Evolutionary conservation across 768 basidiomycete species (phyloP).

Genomic region (Lenzites betulinus): DNA sequence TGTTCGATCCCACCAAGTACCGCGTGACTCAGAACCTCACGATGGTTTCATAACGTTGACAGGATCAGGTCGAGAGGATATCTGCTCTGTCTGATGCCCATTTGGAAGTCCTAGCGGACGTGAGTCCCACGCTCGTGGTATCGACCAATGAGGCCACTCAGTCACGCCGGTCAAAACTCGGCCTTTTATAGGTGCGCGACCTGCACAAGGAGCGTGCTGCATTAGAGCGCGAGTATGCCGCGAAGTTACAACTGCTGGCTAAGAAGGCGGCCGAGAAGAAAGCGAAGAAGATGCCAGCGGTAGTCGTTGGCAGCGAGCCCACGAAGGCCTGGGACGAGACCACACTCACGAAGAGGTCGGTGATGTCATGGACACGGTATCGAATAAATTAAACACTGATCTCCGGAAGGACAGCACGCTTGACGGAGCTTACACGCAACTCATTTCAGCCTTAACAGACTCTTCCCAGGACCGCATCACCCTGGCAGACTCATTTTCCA

Average conservation of each 20-base stretch:
- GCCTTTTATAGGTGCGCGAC: slow-evolving; percentile 62
- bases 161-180: background rate
- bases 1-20: slow-evolving; percentile 16
- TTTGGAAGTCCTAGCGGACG: slow-evolving; percentile 65
- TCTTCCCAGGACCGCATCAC: slow-evolving; percentile 70
- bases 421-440: slow-evolving; percentile 66
- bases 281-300: slow-evolving; percentile 50
- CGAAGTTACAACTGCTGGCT: slow-evolving; percentile 63
- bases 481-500: slow-evolving; percentile 60
- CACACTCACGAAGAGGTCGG: slow-evolving; percentile 58
- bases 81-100: slow-evolving; percentile 59
- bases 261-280: slow-evolving; percentile 76
- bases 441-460: slow-evolving; percentile 60
- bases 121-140: slow-evolving; percentile 35
- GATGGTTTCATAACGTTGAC: background rate
- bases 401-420: slow-evolving; percentile 55
- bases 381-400: background rate
- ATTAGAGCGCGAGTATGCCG: slow-evolving; percentile 79
- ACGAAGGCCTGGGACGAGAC: slow-evolving; percentile 59
- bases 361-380: background rate
- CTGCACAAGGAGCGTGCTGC: slow-evolving; percentile 64
- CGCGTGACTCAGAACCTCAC: slow-evolving; percentile 11
- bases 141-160: background rate
- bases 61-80: slow-evolving; percentile 79
- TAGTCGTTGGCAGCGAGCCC: slow-evolving; percentile 70